These are phyloP conservation scores for Candida pseudoviswanathii DNA, from an alignment of 1,139 yeast genomes.

Conservation along the genomic window DNA sequence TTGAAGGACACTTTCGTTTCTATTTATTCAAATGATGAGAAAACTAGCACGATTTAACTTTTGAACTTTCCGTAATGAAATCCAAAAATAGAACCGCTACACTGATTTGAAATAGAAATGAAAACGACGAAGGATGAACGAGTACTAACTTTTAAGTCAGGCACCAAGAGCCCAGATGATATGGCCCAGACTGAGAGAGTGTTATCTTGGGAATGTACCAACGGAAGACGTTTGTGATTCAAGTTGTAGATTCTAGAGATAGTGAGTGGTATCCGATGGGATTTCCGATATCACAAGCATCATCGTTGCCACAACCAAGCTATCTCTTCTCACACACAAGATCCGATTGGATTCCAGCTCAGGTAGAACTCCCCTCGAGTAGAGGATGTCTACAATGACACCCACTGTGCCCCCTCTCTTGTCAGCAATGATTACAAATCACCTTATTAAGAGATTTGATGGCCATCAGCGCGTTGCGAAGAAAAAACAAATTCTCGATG, in stretches of 20 bases:
- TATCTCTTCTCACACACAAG: too few species aligned
- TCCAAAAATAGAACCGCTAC: constrained; percentile 29
- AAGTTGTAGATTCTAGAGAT: not conserved
- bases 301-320: too few species aligned
- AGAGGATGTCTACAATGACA: too few species aligned
- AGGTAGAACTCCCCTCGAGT: too few species aligned
- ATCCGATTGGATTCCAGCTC: too few species aligned
- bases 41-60: constrained; percentile 10
- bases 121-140: not conserved
- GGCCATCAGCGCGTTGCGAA: not conserved
- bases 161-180: too few species aligned
- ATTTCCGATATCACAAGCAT: not conserved
- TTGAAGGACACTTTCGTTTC: not conserved
- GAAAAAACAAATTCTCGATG: not conserved
- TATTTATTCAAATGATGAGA: constrained; percentile 13
- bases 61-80: too few species aligned
- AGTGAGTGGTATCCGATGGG: not conserved
- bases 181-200: too few species aligned
- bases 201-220: not conserved
- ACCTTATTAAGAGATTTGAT: not conserved
- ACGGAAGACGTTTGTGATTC: not conserved
- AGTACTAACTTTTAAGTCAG: not conserved
- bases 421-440: not conserved
- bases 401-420: not conserved
- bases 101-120: constrained; percentile 18